Percentiles rank a stretch among this genome's conserved stretches.
These are phyloP conservation scores for Candida freyschussii DNA, from an alignment of 1,139 yeast species.

Conservation along the genomic window DNA sequence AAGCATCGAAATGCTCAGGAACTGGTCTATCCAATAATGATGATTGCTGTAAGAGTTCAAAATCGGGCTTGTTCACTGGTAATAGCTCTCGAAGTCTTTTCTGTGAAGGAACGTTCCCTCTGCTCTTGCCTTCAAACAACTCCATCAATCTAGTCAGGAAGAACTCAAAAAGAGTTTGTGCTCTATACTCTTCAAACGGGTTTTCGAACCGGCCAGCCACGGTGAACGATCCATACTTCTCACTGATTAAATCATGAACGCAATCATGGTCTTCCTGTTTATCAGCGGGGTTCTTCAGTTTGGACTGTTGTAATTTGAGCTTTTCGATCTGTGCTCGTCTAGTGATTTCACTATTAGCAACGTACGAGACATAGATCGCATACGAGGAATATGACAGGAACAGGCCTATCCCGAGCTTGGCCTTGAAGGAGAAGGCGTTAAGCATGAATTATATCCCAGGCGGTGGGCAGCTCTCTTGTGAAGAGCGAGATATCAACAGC, in stretches of 20 bases:
- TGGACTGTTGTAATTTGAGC: constrained; percentile 7
- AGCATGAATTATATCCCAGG: no score
- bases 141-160: constrained; percentile 66
- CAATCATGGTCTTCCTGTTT: constrained; percentile 14
- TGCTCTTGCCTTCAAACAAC: constrained; percentile 55
- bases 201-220: constrained; percentile 81
- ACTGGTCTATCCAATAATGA: constrained; percentile 5
- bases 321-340: constrained; percentile 36
- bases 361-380: constrained; percentile 55
- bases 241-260: constrained; percentile 17
- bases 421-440: constrained; percentile 17
- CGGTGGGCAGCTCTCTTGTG: no score
- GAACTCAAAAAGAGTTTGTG: constrained; percentile 87
- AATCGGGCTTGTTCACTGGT: constrained; percentile 56
- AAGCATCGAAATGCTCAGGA: not conserved
- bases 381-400: constrained; percentile 63
- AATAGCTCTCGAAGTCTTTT: constrained; percentile 46
- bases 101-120: constrained; percentile 61
- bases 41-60: constrained; percentile 30
- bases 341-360: constrained; percentile 54
- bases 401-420: constrained; percentile 36
- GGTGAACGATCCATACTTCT: constrained; percentile 41
- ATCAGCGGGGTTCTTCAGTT: no score
- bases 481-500: no score
- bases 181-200: constrained; percentile 87